Percentiles rank a stretch among this genome's conserved stretches.
Conservation (phyloP, 2,329 filamentous ascomycete genomes). For the Xylaria sp. region DNA sequence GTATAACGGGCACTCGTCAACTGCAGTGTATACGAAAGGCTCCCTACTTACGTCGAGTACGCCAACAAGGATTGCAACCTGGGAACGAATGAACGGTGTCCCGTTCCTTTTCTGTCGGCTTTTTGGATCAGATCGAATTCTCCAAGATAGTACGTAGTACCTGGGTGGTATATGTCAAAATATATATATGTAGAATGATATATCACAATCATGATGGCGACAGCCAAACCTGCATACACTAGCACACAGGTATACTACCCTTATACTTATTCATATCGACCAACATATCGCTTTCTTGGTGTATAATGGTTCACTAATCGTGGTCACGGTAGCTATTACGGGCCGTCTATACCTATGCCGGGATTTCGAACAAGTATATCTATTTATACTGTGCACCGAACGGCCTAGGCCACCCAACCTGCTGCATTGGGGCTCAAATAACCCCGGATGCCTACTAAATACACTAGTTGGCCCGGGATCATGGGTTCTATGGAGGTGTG, state of each 20-base stretch:
- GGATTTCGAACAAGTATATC: too few species aligned
- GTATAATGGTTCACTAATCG: constrained; percentile 1
- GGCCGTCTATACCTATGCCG: constrained; percentile 1
- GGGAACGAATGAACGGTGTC: background rate
- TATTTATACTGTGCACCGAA: constrained; percentile 25
- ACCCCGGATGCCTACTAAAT: constrained; percentile 22
- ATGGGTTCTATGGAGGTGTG: constrained; percentile 13
- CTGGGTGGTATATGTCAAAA: background rate
- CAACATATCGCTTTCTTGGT: background rate
- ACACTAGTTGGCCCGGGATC: constrained; percentile 25
- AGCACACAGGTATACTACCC: too few species aligned
- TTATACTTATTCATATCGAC: background rate
- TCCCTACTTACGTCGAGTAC: background rate
- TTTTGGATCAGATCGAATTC: background rate
- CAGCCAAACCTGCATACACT: background rate
- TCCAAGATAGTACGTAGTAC: too few species aligned
- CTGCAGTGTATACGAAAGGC: background rate
- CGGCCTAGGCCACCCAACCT: constrained; percentile 17
- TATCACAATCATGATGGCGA: background rate
- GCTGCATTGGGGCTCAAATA: constrained; percentile 31
- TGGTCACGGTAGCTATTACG: background rate
- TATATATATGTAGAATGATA: background rate
- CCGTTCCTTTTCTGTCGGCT: background rate
- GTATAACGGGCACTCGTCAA: background rate
- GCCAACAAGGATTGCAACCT: background rate